A percentile compares a stretch with the other conserved stretches of the same genome.
Evolutionary conservation across 1,284 basidiomycete genomes (phyloP).

Genomic region (Waitea zeae): DNA sequence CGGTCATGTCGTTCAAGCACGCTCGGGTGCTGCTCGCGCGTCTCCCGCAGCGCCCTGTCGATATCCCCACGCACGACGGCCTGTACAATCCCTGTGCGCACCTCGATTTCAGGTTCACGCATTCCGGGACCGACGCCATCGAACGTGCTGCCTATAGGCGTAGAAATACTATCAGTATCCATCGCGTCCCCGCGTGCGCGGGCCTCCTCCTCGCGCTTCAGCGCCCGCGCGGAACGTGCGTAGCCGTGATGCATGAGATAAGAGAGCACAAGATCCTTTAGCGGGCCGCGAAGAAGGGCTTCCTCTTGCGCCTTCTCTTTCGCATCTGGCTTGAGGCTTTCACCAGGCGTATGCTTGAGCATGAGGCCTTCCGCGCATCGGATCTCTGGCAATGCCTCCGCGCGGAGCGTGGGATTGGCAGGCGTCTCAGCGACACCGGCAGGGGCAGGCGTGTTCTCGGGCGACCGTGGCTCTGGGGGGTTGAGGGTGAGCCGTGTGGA

Average conservation of each 20-base stretch:
- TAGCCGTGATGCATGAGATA: slow-evolving; percentile 75
- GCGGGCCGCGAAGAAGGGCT: slow-evolving; percentile 13
- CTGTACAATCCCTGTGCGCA: slow-evolving; percentile 51
- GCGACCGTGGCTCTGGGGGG: too few relatives aligned
- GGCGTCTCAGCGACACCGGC: too few relatives aligned
- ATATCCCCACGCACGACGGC: slow-evolving; percentile 54
- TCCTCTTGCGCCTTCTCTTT: slow-evolving; percentile 15
- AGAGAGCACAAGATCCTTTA: slow-evolving; percentile 58
- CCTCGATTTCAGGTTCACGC: slow-evolving; percentile 28
- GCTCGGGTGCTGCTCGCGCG: slow-evolving; percentile 32
- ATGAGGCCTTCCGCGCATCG: slow-evolving; percentile 1
- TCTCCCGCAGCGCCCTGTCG: slow-evolving; percentile 45
- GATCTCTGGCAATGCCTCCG: slow-evolving; percentile 5
- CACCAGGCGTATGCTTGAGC: not conserved
- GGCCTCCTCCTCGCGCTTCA: slow-evolving; percentile 29
- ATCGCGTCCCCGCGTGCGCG: slow-evolving; percentile 2
- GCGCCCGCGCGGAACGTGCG: slow-evolving; percentile 44
- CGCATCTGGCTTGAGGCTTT: slow-evolving; percentile 5
- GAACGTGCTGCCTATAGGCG: slow-evolving; percentile 3
- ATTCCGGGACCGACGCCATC: slow-evolving; percentile 14
- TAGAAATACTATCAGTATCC: not conserved
- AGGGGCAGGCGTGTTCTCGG: too few relatives aligned
- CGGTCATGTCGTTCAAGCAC: slow-evolving; percentile 52
- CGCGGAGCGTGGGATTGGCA: not conserved
- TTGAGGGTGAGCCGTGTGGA: slow-evolving; percentile 19